Evolutionary conservation across 2,329 filamentous ascomycete genomes (phyloP).

Genomic region (Ophiostoma sp.): DNA sequence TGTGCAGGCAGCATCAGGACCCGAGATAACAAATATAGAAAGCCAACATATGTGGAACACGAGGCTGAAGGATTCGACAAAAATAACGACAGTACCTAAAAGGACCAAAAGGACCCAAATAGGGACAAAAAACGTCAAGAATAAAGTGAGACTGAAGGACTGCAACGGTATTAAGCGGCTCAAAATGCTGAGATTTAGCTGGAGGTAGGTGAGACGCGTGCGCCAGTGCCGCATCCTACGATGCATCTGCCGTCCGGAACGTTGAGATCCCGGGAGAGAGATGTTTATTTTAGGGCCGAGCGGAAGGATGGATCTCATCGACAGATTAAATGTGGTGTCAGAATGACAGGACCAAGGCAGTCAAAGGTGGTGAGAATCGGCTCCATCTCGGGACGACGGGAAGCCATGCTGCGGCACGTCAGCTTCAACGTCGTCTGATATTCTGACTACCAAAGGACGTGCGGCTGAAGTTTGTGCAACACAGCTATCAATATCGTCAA

Average conservation of each 20-base stretch:
- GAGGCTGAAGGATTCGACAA: conserved; percentile 11
- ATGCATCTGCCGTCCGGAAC: not conserved
- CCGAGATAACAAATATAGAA: not conserved
- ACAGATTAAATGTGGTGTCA: not conserved
- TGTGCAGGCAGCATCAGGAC: not conserved
- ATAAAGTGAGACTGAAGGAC: conserved; percentile 4
- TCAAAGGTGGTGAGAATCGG: not conserved
- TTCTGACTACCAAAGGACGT: not conserved
- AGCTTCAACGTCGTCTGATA: not conserved
- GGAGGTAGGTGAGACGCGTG: not conserved
- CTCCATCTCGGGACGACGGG: conserved; percentile 2
- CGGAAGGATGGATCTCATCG: not conserved
- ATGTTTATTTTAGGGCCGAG: conserved; percentile 7
- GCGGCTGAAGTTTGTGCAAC: not conserved
- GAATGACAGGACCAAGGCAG: not conserved
- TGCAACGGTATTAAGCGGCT: not conserved
- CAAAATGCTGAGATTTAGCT: not conserved
- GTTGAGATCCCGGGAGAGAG: not conserved
- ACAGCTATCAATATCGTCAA: not conserved
- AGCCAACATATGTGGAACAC: not conserved
- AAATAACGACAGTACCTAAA: not conserved
- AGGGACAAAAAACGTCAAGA: not conserved
- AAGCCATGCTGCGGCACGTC: not conserved
- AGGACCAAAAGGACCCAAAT: not conserved
- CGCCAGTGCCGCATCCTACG: not conserved